Conservation (phyloP, 1,284 basidiomycete species). For the Rhodotorula glutinis region DNA sequence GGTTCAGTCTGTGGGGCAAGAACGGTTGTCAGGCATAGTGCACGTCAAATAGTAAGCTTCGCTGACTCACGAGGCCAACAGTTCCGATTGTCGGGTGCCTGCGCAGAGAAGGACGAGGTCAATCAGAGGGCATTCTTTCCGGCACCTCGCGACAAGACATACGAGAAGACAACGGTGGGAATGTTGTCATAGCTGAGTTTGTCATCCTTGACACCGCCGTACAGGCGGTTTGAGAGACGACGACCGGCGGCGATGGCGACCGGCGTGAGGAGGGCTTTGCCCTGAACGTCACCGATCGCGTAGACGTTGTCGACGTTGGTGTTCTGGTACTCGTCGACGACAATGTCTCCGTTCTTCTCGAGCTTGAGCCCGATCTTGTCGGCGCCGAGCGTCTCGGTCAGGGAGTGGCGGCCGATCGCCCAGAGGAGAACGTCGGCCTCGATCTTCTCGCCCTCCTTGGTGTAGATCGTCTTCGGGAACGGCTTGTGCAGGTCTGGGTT, state of each 20-base stretch:
- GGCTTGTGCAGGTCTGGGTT: constrained; percentile 39
- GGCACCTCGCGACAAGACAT: constrained; percentile 48
- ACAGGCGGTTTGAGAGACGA: constrained; percentile 81
- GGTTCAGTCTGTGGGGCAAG: constrained; percentile 63
- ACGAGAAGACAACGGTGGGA: constrained; percentile 89
- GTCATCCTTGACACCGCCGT: constrained; percentile 78
- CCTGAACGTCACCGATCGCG: constrained; percentile 87
- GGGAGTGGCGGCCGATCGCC: constrained; percentile 87
- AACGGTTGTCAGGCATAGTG: constrained; percentile 32
- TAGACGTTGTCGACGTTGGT: constrained; percentile 69
- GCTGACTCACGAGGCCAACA: constrained; percentile 62
- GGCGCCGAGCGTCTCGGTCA: constrained; percentile 74
- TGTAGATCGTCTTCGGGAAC: constrained; percentile 57
- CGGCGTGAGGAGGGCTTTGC: constrained; percentile 90
- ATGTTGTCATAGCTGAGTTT: constrained; percentile 74
- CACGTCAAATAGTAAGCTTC: constrained; percentile 19
- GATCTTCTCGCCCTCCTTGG: constrained; percentile 66
- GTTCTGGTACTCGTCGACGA: constrained; percentile 89
- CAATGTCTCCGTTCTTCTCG: constrained; percentile 72
- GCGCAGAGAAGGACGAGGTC: background rate
- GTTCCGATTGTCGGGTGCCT: constrained; percentile 90
- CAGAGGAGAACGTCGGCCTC: constrained; percentile 87
- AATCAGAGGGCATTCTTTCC: background rate
- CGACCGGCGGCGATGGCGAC: constrained; percentile 96
- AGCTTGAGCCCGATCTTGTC: constrained; percentile 73